Evolutionary conservation across 108 stramenopile species (phyloP), one percentile per base, ranked within the genome.

Genomic region (Nitzschia inconspicua): DNA sequence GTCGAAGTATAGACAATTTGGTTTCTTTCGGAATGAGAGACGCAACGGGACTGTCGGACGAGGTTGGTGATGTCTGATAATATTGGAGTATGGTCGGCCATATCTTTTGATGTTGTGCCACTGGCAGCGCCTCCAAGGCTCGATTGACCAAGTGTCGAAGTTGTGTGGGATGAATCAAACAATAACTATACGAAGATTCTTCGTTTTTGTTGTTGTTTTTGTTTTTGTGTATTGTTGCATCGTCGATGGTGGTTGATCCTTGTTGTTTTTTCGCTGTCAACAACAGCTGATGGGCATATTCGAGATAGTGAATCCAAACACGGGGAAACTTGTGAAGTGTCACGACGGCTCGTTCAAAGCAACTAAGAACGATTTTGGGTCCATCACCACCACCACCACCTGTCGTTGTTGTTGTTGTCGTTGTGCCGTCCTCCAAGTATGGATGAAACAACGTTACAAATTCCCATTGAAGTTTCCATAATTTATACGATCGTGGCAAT

Each of bases 401-500:
- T n/a, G n/a, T n/a, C n/a, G n/a, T n/a, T n/a, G n/a, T n/a, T n/a
- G n/a, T n/a, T n/a, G n/a, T 6, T 37, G 31, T 56, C 11, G 48
- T 51, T 13, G 4, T 22, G 13, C 6, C n/a, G n/a, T n/a, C n/a
- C 41, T 30, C 48, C 27, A 42, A 11, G 4, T 27, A 16, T 43
- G 51, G 27, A 23, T 23, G 1, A 13, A 39, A 19, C 20, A 28
- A 46, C 10, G 23, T 0, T 25, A 29, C 30, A 59, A 87, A 91
- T 31, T 72, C 56, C 70, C 96, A 80, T 66, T 98, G 95, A 30
- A 65, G 52, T 40, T 76, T 78, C 99, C 99, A 99, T 28, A 99
- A 69, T 75, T 99, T 99, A 88, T 98, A 98, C 49, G 81, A 84
- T 37, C 95, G 81, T 10, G 99, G 98, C 26, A 98, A 64, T 11